Evolutionary conservation across 768 basidiomycete species (phyloP).

Genomic region (Rubroboletus pulcherrimus): DNA sequence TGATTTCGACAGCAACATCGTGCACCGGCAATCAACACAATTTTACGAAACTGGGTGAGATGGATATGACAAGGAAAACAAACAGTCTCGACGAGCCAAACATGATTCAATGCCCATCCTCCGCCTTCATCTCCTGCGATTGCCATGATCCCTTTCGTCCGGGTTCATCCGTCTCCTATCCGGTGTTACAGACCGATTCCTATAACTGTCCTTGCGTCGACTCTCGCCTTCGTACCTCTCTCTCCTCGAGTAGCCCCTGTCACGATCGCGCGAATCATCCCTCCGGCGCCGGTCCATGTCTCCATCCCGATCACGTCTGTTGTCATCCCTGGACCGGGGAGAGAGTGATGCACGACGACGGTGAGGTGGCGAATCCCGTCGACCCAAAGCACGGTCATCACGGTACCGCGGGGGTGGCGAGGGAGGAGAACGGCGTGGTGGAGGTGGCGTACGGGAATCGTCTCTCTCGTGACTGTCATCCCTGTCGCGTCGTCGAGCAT

Average conservation of each 20-base stretch:
- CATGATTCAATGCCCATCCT: background rate
- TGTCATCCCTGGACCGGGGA: slow-evolving; percentile 20
- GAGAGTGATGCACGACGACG: slow-evolving; percentile 22
- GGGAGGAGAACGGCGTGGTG: slow-evolving; percentile 26
- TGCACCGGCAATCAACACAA: background rate
- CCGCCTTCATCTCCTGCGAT: slow-evolving; percentile 21
- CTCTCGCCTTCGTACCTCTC: slow-evolving; percentile 23
- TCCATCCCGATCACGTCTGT: slow-evolving; percentile 18
- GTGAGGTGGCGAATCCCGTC: slow-evolving; percentile 25
- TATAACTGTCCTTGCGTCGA: slow-evolving; percentile 18
- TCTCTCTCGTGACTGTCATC: slow-evolving; percentile 26
- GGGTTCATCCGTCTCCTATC: slow-evolving; percentile 21
- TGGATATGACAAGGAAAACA: slow-evolving; percentile 3
- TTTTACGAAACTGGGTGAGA: background rate
- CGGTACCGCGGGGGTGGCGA: slow-evolving; percentile 28
- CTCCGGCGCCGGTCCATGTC: slow-evolving; percentile 27
- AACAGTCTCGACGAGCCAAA: background rate
- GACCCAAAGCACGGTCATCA: slow-evolving; percentile 19
- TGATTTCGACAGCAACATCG: too few relatives aligned
- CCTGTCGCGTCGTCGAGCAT: slow-evolving; percentile 17
- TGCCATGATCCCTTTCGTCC: slow-evolving; percentile 20
- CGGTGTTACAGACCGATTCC: slow-evolving; percentile 25
- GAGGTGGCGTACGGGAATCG: slow-evolving; percentile 34
- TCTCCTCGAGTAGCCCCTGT: slow-evolving; percentile 14
- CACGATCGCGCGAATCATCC: slow-evolving; percentile 24